These are phyloP conservation scores for Rhodotorula sp. DNA, from an alignment of 1,284 basidiomycete genomes.

Conservation along the genomic window DNA sequence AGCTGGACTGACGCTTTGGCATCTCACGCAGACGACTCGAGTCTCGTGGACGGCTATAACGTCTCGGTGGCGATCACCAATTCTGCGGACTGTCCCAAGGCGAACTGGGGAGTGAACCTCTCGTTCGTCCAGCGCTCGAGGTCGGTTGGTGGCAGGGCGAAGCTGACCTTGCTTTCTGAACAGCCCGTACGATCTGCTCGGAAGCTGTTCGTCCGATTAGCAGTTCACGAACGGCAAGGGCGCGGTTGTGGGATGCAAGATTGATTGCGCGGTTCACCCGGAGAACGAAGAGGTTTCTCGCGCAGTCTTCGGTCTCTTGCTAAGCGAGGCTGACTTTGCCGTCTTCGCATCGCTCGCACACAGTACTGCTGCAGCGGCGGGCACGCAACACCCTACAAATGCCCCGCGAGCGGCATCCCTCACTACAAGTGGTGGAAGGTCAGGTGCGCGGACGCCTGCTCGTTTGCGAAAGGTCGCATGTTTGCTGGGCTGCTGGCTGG, in stretches of 20 bases:
- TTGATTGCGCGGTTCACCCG: not conserved
- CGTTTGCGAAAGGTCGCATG: no score
- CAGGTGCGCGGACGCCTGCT: not conserved
- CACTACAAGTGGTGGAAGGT: conserved; percentile 9
- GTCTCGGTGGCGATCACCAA: conserved; percentile 6
- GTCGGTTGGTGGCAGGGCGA: no score
- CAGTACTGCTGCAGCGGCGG: conserved; percentile 23
- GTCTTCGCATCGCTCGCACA: no score
- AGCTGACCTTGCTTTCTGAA: no score
- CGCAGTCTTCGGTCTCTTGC: no score
- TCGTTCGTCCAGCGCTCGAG: no score
- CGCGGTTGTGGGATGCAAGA: conserved; percentile 6
- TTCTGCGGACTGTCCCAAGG: conserved; percentile 7
- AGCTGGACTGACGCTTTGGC: no score
- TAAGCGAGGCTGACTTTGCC: accelerated
- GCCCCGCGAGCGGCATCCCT: not conserved
- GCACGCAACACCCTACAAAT: not conserved
- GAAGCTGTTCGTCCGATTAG: conserved; percentile 2
- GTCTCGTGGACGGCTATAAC: conserved; percentile 16
- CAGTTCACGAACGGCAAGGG: conserved; percentile 5
- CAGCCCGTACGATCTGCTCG: conserved; percentile 15
- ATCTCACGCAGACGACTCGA: conserved; percentile 12
- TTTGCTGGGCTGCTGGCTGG: not conserved
- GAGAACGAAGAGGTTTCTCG: not conserved
- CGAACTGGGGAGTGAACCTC: conserved; percentile 14